Conservation (phyloP, 257 asterid species). For the Lantana camara region DNA sequence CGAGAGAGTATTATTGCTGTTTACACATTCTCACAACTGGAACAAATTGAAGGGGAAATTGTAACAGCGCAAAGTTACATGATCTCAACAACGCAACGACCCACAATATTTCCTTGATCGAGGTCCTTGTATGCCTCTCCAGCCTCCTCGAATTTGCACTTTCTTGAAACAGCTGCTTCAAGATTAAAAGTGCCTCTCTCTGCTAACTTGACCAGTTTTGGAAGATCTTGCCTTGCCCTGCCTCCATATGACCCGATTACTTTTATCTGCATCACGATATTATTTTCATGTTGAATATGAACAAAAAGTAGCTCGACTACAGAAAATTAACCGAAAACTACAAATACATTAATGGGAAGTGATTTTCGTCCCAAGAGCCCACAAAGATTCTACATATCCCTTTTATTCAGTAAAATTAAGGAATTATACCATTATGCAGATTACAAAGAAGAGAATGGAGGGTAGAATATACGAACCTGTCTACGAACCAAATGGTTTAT, state of each 20-base stretch:
- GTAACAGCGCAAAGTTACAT: conserved; percentile 46
- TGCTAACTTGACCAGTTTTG: conserved; percentile 83
- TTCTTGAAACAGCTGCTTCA: conserved; percentile 81
- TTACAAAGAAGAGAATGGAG: background rate
- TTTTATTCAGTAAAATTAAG: no score
- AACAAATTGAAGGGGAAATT: background rate
- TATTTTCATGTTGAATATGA: background rate
- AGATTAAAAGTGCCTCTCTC: conserved; percentile 85
- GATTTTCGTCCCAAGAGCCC: background rate
- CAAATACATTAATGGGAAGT: background rate
- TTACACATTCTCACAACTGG: conserved; percentile 8
- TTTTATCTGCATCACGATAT: conserved; percentile 69
- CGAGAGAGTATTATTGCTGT: background rate
- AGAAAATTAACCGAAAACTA: background rate
- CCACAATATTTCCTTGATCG: conserved; percentile 68
- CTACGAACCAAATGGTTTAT: conserved; percentile 95
- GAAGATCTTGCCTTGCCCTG: conserved; percentile 95
- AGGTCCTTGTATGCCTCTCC: conserved; percentile 75
- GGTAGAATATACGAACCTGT: conserved; percentile 52
- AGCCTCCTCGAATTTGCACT: conserved; percentile 77
- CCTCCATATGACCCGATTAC: conserved; percentile 95
- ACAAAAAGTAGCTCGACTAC: background rate
- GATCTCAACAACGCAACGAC: conserved; percentile 88
- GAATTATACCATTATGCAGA: no score
- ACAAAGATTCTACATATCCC: no score